Conservation (phyloP, 2,329 filamentous ascomycete species). For the Colletotrichum incanum region DNA sequence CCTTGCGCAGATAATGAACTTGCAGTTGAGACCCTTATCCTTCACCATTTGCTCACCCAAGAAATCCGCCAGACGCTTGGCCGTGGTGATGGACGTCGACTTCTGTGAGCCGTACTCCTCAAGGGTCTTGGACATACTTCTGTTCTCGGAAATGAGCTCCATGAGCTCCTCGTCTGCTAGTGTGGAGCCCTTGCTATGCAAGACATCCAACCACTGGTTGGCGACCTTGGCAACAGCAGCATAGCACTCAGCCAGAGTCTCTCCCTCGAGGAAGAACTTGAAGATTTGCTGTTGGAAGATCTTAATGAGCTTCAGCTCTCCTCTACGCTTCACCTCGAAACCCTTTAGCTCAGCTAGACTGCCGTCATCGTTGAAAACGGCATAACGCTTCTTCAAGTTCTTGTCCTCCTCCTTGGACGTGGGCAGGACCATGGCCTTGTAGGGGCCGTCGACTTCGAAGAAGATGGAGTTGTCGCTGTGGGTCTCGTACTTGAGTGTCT, state of each 20-base stretch:
- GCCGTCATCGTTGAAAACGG: constrained; percentile 98
- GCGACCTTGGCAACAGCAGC: constrained; percentile 92
- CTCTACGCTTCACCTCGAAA: constrained; percentile 97
- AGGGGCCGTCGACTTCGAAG: constrained; percentile 98
- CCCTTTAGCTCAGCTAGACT: constrained; percentile 96
- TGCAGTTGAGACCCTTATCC: constrained; percentile 99
- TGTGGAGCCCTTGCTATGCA: constrained; percentile 89
- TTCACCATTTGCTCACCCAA: constrained; percentile 99
- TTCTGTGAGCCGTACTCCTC: constrained; percentile 97
- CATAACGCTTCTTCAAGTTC: constrained; percentile 99
- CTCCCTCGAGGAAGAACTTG: constrained; percentile 97
- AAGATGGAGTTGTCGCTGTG: constrained; percentile 99
- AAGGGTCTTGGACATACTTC: constrained; percentile 96
- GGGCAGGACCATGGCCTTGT: constrained; percentile 96
- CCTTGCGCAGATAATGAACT: constrained; percentile 95
- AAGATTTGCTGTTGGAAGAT: constrained; percentile 99
- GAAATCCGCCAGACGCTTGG: constrained; percentile 94
- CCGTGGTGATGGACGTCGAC: constrained; percentile 99
- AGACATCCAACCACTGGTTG: constrained; percentile 95
- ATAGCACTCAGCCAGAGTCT: constrained; percentile 91
- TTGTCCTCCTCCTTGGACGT: constrained; percentile 99
- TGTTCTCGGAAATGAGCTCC: constrained; percentile 99
- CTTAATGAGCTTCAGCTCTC: constrained; percentile 99
- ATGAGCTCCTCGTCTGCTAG: constrained; percentile 97
- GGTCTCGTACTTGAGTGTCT: constrained; percentile 91